Conservation (phyloP, 2,329 filamentous ascomycete genomes). For the Rutstroemia sp. region DNA sequence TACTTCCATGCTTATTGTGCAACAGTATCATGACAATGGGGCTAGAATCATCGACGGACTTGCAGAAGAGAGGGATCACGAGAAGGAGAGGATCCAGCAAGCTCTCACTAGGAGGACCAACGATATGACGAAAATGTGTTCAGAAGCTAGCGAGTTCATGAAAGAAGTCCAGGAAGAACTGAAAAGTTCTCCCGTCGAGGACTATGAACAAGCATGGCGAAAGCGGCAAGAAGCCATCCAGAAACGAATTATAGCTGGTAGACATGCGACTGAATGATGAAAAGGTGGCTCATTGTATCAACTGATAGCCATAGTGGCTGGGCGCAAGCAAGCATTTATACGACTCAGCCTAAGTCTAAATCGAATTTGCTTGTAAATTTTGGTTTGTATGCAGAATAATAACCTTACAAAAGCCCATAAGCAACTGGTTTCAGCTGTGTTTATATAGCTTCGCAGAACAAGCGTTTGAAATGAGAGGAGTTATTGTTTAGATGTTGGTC, state of each 20-base stretch:
- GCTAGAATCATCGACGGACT: slow-evolving; percentile 19
- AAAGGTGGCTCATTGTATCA: neutral
- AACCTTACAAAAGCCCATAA: too few relatives aligned
- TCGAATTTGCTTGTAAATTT: too few relatives aligned
- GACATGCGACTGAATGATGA: slow-evolving; percentile 7
- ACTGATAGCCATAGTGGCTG: neutral
- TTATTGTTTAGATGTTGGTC: too few relatives aligned
- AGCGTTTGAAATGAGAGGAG: neutral
- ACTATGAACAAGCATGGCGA: slow-evolving; percentile 22
- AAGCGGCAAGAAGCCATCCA: slow-evolving; percentile 20
- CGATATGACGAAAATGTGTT: slow-evolving; percentile 17
- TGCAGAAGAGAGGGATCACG: slow-evolving; percentile 12
- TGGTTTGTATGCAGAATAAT: too few relatives aligned
- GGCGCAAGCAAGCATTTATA: too few relatives aligned
- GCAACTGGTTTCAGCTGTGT: neutral
- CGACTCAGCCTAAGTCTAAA: too few relatives aligned
- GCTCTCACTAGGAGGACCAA: slow-evolving; percentile 15
- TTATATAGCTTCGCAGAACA: neutral
- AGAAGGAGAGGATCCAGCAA: slow-evolving; percentile 14
- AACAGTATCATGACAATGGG: slow-evolving; percentile 26
- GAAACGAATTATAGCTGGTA: slow-evolving; percentile 14
- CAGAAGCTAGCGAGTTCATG: slow-evolving; percentile 14
- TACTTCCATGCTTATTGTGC: slow-evolving; percentile 21
- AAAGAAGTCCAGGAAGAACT: slow-evolving; percentile 12
- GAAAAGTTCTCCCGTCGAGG: slow-evolving; percentile 12